Base-by-base conservation (phyloP, 176 grass and related monocot species). In the Lolium rigidum region DNA sequence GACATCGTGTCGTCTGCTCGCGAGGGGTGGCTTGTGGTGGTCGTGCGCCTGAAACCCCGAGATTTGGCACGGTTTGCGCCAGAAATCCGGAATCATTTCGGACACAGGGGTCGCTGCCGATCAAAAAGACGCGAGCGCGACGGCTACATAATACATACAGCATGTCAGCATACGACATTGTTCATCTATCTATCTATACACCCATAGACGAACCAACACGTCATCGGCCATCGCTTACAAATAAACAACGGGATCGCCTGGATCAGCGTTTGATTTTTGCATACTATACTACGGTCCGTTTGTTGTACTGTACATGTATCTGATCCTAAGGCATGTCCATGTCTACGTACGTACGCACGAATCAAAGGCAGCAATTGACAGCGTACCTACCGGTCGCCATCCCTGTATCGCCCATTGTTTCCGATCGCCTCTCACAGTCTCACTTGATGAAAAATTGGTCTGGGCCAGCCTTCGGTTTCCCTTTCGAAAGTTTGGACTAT, bases 341-440 rank as follows among this genome's bases (percentile, higher is more conserved):
- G 71, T 86, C 63, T 86, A 52, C 62, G 77, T 86, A 52, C 62
- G 77, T 77, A 16, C 44, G 43, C 79, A 79, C 12, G 48, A 74
- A 67, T 80, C 74, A 66, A 66, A 74, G 57, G 66, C 38, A 13
- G 67, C 47, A 13, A 87, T 87, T 74, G 84, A 90, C 84, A 79
- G 74, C 74, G 1, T 20, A 90, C 89, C 84, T 80, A 90, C 74
- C 84, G 70, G 18, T 73, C 39, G 12, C 78, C 64, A 9, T 61
- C 75, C 21, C 4, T 15, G 12, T 64, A 12, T 77, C 26, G 7
- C 61, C n/a, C 15, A 55, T 15, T 3, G 41, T 41, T 70, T 54
- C 64, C n/a, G n/a, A n/a, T n/a, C n/a, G n/a, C n/a, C 48, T 76
- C 24, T 18, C 72, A 21, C 67, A 2, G 67, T 70, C 67, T 70